Base-by-base conservation (phyloP, 257 asterid genomes). In the Schizonepeta tenuifolia region DNA sequence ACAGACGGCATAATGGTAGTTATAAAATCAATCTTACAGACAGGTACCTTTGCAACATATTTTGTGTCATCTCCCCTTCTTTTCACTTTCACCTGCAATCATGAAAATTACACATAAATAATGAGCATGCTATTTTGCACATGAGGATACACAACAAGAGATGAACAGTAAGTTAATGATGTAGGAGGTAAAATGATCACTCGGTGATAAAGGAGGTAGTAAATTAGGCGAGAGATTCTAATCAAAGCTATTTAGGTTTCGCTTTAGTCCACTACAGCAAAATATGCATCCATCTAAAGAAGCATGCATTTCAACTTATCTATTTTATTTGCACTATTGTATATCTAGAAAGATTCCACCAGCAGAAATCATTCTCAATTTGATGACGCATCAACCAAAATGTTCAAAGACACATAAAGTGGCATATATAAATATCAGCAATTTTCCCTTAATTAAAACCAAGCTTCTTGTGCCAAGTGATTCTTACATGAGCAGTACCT, bases 51-150 rank as follows among this genome's bases (percentile, higher is more conserved):
- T 70, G 97, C 97, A 78, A 83, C 97, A 81, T 87, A 91, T 76
- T 91, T 91, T 54, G 88, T 91, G 74, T 87, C 96, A 76, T 91
- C 96, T n/a, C 97, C 97, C 81, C 96, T 82, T 83, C 90, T 87
- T 82, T 91, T 91, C 59, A 91, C 96, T 83, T 91, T 91, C 80
- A 91, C 90, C 97, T 91, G 90, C 77, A 81, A 82, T 66, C 70
- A 75, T 47, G 63, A 66, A 73, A 73, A 20, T 73, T 69, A 53
- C 40, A 74, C 65, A 36, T 0, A 70, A 74, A 46, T 64, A 54
- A 44, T 21, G 57, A 47, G 72, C 75, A 79, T 40, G 7, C 18
- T 36, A 3, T 54, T 57, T 67, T 28, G 76, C 51, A 58, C 26
- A 11, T 51, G 50, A 38, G 24, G 33, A 47, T 65, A 55, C 40